A percentile compares a stretch with the other conserved stretches of the same genome.
These are phyloP conservation scores for Boletus reticulatus DNA, from an alignment of 768 basidiomycete genomes.

Conservation along the genomic window DNA sequence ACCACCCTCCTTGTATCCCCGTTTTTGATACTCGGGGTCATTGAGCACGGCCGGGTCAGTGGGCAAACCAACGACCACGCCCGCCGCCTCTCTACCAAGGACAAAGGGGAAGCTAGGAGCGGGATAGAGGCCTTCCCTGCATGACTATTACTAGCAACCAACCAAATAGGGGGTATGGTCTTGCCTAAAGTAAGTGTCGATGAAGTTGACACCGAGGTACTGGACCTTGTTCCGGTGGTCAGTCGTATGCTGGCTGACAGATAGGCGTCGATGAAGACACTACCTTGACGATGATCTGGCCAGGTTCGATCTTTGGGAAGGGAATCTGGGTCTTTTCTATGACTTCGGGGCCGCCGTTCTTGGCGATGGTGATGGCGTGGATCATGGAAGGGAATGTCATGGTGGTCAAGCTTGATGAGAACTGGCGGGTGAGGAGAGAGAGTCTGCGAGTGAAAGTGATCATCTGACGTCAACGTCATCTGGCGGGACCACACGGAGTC, in stretches of 20 bases:
- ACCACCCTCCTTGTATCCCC: conserved; percentile 65
- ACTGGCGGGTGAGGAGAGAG: conserved; percentile 29
- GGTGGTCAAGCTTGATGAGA: conserved; percentile 24
- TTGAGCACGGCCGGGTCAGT: conserved; percentile 58
- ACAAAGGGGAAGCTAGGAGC: conserved; percentile 55
- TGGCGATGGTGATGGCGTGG: conserved; percentile 69
- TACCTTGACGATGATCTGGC: conserved; percentile 52
- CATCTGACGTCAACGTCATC: not conserved
- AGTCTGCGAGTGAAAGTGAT: conserved; percentile 15
- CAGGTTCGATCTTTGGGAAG: conserved; percentile 60
- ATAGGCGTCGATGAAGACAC: not conserved
- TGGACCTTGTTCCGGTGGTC: conserved; percentile 46
- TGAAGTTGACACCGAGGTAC: conserved; percentile 84
- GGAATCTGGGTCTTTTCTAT: conserved; percentile 65
- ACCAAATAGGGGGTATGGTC: conserved; percentile 3
- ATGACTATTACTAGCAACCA: not conserved
- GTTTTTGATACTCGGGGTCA: conserved; percentile 60
- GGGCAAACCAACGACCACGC: conserved; percentile 73
- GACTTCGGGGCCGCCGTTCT: conserved; percentile 76
- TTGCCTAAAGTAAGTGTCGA: conserved; percentile 79
- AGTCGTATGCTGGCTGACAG: not conserved
- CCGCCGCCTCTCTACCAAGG: conserved; percentile 78
- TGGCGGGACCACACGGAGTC: not conserved
- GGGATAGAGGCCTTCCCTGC: conserved; percentile 65
- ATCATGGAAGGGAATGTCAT: conserved; percentile 62